Conservation (phyloP, 805 yeast genomes). For the Ogataea ganodermae region DNA sequence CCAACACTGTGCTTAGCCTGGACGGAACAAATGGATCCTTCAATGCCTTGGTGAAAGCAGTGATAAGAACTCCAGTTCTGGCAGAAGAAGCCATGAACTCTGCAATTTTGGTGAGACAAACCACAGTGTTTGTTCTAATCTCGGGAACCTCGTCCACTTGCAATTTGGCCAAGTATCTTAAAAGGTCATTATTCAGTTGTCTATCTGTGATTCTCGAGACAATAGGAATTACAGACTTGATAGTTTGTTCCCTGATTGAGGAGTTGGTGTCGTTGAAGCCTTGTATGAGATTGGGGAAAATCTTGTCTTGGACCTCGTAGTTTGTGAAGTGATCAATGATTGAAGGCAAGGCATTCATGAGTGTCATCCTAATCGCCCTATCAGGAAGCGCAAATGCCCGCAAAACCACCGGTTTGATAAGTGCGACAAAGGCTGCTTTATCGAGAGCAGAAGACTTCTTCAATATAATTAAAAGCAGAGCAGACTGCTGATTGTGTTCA, state of each 20-base stretch:
- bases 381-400: constrained; percentile 67
- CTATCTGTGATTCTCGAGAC: constrained; percentile 70
- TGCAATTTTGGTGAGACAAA: constrained; percentile 68
- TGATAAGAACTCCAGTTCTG: constrained; percentile 74
- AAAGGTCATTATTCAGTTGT: constrained; percentile 82
- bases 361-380: constrained; percentile 72
- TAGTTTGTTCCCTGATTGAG: constrained; percentile 76
- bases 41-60: constrained; percentile 83
- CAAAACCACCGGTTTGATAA: constrained; percentile 64
- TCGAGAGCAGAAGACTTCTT: constrained; percentile 33
- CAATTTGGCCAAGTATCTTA: constrained; percentile 77
- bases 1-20: constrained; percentile 72
- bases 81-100: constrained; percentile 52
- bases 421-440: constrained; percentile 38
- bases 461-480: constrained; percentile 43
- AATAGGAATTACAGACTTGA: constrained; percentile 59
- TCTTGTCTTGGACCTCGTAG: constrained; percentile 63
- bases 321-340: constrained; percentile 53
- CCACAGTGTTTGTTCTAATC: constrained; percentile 74
- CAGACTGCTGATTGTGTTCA: constrained; percentile 29
- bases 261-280: constrained; percentile 87
- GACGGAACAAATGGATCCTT: constrained; percentile 79
- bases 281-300: constrained; percentile 67
- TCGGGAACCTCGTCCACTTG: constrained; percentile 78
- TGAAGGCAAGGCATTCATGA: constrained; percentile 63